A percentile compares a stretch with the other conserved stretches of the same genome.
phyloP scores from a whole-genome alignment of 2,329 filamentous ascomycete species.

The Meredithiella fracta region DNA sequence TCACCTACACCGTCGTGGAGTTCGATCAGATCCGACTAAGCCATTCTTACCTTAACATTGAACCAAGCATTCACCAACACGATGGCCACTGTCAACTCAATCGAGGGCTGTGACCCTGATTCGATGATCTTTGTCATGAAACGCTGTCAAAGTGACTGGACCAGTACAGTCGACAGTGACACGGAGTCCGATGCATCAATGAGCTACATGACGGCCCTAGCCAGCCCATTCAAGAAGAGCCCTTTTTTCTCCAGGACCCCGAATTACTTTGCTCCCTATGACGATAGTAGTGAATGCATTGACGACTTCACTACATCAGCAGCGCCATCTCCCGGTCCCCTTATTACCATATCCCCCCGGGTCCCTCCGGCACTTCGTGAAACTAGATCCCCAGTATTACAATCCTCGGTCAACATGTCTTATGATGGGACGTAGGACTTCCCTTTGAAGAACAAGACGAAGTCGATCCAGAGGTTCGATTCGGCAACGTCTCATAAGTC shows the following conservation, averaged over 20 bases:
- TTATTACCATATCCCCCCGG: background rate
- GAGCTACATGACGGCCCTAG: slow-evolving; percentile 9
- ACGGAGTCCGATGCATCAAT: slow-evolving; percentile 5
- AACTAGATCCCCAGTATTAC: slow-evolving; percentile 2
- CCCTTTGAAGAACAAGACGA: background rate
- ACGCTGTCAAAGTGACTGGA: slow-evolving; percentile 2
- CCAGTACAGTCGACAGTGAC: slow-evolving; percentile 1
- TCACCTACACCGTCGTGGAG: background rate
- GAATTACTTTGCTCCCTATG: background rate
- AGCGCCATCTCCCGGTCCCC: slow-evolving; percentile 5
- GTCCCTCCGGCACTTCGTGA: slow-evolving; percentile 7
- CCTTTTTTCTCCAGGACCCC: background rate
- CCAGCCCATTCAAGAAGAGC: slow-evolving; percentile 8
- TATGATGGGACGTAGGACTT: slow-evolving; percentile 2
- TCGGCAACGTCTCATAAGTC: background rate
- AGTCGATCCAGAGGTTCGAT: background rate
- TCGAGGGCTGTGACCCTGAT: background rate
- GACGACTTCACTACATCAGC: background rate
- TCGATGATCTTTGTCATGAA: slow-evolving; percentile 11
- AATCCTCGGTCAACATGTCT: slow-evolving; percentile 9
- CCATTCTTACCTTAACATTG: background rate
- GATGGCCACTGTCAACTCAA: background rate
- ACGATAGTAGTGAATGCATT: slow-evolving; percentile 1
- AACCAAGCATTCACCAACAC: background rate
- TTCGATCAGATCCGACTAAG: background rate